Evolutionary conservation across 1,284 basidiomycete species (phyloP).

Genomic region (Cutaneotrichosporon cutaneum): DNA sequence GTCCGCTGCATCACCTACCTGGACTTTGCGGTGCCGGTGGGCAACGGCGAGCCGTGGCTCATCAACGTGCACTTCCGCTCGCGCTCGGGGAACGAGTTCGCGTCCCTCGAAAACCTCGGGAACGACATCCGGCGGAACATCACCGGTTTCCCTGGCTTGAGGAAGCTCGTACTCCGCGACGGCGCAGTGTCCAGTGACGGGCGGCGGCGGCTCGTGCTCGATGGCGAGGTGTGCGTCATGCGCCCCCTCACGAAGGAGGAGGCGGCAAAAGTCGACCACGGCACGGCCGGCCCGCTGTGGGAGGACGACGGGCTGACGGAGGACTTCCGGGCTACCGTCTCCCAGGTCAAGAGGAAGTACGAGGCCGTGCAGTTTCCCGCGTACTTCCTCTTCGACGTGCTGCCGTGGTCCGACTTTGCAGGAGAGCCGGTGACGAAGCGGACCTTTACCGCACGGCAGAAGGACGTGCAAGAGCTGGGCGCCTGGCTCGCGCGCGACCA

Average conservation of each 20-base stretch:
- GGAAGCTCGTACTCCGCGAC: constrained; percentile 26
- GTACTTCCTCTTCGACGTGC: constrained; percentile 46
- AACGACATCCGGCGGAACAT: constrained; percentile 12
- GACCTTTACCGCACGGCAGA: background rate
- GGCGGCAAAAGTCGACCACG: constrained; percentile 5
- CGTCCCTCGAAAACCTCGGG: constrained; percentile 32
- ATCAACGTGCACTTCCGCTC: constrained; percentile 33
- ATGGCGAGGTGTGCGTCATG: constrained; percentile 51
- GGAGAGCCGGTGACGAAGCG: background rate
- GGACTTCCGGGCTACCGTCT: constrained; percentile 45
- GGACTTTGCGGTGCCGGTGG: constrained; percentile 39
- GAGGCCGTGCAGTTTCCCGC: constrained; percentile 30
- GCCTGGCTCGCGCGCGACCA: background rate
- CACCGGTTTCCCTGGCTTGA: constrained; percentile 17
- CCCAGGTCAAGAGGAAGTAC: constrained; percentile 32
- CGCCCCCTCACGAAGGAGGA: constrained; percentile 1
- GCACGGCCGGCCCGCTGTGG: constrained; percentile 24
- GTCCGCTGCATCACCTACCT: constrained; percentile 42
- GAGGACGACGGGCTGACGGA: constrained; percentile 34
- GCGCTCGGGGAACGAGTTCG: constrained; percentile 40
- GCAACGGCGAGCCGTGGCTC: constrained; percentile 8
- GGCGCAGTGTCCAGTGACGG: constrained; percentile 6
- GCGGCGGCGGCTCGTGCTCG: constrained; percentile 46
- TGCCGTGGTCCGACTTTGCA: constrained; percentile 36
- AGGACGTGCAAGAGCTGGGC: constrained; percentile 9